phyloP scores from a whole-genome alignment of 2,329 filamentous ascomycete species.

The Chaetomium globosum region DNA sequence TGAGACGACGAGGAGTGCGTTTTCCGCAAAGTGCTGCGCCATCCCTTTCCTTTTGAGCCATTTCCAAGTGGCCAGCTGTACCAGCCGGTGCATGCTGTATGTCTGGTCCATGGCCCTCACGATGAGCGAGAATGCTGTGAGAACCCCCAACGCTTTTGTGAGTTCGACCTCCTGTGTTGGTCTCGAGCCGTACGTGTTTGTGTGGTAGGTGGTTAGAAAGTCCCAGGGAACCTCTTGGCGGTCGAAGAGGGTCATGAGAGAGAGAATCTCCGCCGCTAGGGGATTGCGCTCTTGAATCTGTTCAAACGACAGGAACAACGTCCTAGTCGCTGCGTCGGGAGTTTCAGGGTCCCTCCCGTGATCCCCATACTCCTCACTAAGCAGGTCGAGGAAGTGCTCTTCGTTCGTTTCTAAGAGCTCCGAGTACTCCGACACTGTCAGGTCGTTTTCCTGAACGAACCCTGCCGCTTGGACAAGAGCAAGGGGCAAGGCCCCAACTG shows the following conservation, averaged over 20 bases:
- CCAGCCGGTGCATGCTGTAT: no score
- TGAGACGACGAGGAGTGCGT: no score
- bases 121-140: no score
- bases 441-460: conserved; percentile 34
- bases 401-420: conserved; percentile 38
- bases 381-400: conserved; percentile 29
- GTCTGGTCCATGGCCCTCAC: no score
- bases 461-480: not conserved
- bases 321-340: conserved; percentile 37
- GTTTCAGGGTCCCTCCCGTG: conserved; percentile 39
- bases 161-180: no score
- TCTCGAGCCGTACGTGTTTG: no score
- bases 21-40: no score
- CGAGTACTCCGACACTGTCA: conserved; percentile 38
- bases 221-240: conserved; percentile 39
- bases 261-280: conserved; percentile 39
- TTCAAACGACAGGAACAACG: conserved; percentile 44
- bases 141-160: no score
- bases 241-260: conserved; percentile 42
- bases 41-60: no score
- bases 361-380: conserved; percentile 42
- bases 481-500: not conserved
- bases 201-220: conserved; percentile 30
- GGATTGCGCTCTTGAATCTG: conserved; percentile 38
- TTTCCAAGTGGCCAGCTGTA: no score